Base-by-base conservation (phyloP, 1,284 basidiomycete species). In the Clitocybe nebularis region DNA sequence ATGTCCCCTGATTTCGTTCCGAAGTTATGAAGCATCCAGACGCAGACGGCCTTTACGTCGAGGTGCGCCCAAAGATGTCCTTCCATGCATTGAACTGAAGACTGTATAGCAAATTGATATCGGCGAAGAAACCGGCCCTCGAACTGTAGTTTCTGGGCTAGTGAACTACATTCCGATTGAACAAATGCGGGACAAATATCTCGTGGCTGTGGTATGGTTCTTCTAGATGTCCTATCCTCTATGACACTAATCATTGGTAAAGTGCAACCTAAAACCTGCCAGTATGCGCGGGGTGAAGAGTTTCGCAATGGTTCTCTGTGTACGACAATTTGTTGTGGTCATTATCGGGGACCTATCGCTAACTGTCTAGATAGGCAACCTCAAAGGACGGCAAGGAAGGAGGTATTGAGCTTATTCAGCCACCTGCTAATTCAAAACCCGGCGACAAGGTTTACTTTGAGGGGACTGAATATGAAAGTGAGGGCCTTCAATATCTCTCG, bases 221-320 rank as follows among this genome's bases (percentile, higher is more conserved):
- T 13, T 21, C 5, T 32, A 1, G 14, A 40, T 43, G 25, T 30
- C 13, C 11, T 22, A 43, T 5, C 30, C 7, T 37, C 20, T 30
- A 11, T 23, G 49, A 38, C 11, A 11, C 9, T 19, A 28, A 46
- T 23, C 22, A 36, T 39, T 36, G 41, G 2, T 46, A 6, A 46
- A 89, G 84, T 93, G 92, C 67, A 97, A 97, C 64, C 68, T 98
- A 47, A 97, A 98, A 66, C 94, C 93, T 4, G 94, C 89, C 11
- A 87, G 75, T 53, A 96, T 98, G 93, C 82, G 94, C 44, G 94
- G 94, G 3, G 81, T 97, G 52, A 96, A 95, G 70, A 94, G 91
- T 49, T 93, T 88, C 56, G 94, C 91, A 20, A 97, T 98, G 94
- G 87, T 98, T 23, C 82, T 98, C 50, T 89, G 85, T 56, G 91